Conservation (phyloP, 1,284 basidiomycete species). For the Lignosus rhinocerotis region DNA sequence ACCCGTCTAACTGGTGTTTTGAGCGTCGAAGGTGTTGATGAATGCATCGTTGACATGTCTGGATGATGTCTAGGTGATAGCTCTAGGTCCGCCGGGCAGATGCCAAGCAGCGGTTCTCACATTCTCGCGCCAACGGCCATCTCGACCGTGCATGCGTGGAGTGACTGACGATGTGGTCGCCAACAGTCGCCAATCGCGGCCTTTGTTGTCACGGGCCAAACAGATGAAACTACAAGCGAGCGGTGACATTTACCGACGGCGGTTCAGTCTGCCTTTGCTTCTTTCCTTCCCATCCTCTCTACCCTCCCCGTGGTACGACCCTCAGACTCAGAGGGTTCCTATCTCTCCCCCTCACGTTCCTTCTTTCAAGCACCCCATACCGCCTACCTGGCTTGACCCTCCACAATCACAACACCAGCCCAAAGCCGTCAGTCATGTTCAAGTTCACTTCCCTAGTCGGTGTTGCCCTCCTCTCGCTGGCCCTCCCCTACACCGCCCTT, state of each 20-base stretch:
- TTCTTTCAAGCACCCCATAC: slow-evolving; percentile 14
- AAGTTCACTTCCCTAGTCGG: slow-evolving; percentile 31
- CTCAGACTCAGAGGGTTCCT: too few species aligned
- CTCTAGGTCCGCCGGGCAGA: too few species aligned
- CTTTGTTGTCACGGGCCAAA: slow-evolving; percentile 2
- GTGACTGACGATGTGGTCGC: not conserved
- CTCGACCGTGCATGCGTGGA: not conserved
- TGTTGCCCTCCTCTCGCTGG: slow-evolving; percentile 31
- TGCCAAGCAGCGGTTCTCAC: too few species aligned
- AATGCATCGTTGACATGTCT: too few species aligned
- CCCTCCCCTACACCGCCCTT: slow-evolving; percentile 30
- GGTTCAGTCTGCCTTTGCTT: not conserved
- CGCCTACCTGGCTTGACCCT: slow-evolving; percentile 1
- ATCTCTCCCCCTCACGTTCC: slow-evolving; percentile 26
- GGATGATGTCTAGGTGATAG: too few species aligned
- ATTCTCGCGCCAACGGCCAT: too few species aligned
- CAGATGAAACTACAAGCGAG: not conserved
- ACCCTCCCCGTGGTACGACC: not conserved
- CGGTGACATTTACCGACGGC: not conserved
- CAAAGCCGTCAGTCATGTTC: slow-evolving; percentile 1
- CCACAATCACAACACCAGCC: not conserved
- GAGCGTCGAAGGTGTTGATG: too few species aligned
- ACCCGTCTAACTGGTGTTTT: too few species aligned
- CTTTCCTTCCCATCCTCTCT: slow-evolving; percentile 13
- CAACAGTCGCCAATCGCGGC: not conserved